Percentiles rank a stretch among this genome's conserved stretches.
These are phyloP conservation scores for Colletotrichum simmondsii DNA, from an alignment of 2,329 filamentous ascomycete genomes.

Conservation along the genomic window DNA sequence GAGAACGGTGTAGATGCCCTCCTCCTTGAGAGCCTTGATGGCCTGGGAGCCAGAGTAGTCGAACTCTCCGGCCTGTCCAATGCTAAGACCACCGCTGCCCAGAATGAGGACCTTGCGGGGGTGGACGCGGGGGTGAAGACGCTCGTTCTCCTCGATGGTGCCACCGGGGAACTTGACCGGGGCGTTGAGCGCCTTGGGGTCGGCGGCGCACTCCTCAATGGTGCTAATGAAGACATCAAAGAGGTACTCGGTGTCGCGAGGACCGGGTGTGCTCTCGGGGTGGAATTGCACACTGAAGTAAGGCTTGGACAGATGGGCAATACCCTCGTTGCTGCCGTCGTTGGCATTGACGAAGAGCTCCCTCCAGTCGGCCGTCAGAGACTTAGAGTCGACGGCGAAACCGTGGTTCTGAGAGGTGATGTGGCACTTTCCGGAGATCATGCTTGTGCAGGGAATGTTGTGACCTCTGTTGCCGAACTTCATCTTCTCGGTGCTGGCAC, in stretches of 20 bases:
- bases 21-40: constrained; percentile 97
- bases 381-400: constrained; percentile 87
- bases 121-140: constrained; percentile 79
- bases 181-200: constrained; percentile 73
- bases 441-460: constrained; percentile 97
- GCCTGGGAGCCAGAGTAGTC: constrained; percentile 99
- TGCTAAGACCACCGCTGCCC: constrained; percentile 93
- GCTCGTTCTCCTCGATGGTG: constrained; percentile 80
- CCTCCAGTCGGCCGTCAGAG: constrained; percentile 82
- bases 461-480: constrained; percentile 99
- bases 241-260: constrained; percentile 93
- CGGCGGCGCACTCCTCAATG: constrained; percentile 77
- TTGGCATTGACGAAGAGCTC: constrained; percentile 99
- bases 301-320: constrained; percentile 84
- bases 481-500: constrained; percentile 91
- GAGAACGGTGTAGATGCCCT: constrained; percentile 96
- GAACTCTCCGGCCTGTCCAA: constrained; percentile 98
- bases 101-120: constrained; percentile 96
- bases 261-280: constrained; percentile 95
- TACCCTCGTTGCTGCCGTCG: constrained; percentile 97
- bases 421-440: constrained; percentile 96
- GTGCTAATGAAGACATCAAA: constrained; percentile 97
- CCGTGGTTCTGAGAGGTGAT: constrained; percentile 99
- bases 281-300: constrained; percentile 99
- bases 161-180: constrained; percentile 91